Base-by-base conservation (phyloP, 2,329 filamentous ascomycete genomes). In the Periconia sp. region DNA sequence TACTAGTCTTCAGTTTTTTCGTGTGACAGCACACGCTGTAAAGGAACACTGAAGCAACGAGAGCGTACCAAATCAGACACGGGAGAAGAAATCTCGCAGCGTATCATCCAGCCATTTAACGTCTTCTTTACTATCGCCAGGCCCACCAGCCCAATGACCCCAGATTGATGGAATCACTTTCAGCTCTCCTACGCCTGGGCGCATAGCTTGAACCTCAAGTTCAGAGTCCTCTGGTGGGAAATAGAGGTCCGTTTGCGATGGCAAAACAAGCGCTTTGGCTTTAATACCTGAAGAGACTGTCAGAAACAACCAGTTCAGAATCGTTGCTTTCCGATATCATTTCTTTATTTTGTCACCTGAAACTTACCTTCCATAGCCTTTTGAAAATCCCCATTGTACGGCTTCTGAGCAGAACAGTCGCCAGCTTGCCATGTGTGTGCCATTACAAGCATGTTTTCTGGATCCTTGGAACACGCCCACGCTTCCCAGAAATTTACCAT, bases 161-260 rank as follows among this genome's bases (percentile, higher is more conserved):
- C 86, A 88, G 35, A 88, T 83, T 2, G 79, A 82, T n/a, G 82
- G 82, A 58, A 85, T 81, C 1, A 80, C 63, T 42, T 66, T 71
- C 54, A 86, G 69, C 47, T 78, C 77, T 1, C 84, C 85, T 20
- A 87, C 70, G 0, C 83, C 84, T 2, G 81, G 75, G 30, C 71
- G 77, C 85, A 88, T 88, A 54, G 80, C 82, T 45, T 69, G 69
- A 20, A 92, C 86, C 65, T 94, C 90, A 52, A 87, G 85, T 63
- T 89, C 83, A 0, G 88, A 91, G 60, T 92, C 90, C 63, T 92
- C 89, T 0, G 89, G 88, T 78, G 90, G 88, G 60, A 94, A 93
- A 67, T 93, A 93, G 5, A 93, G 77, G 66, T 93, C 90, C 0
- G 88, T 92, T 67, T 89, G 85, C 19, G 79, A 75, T 0, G 90